Percentiles rank a stretch among this genome's conserved stretches.
phyloP scores from a whole-genome alignment of 2,329 filamentous ascomycete genomes.

The Venturia effusa region DNA sequence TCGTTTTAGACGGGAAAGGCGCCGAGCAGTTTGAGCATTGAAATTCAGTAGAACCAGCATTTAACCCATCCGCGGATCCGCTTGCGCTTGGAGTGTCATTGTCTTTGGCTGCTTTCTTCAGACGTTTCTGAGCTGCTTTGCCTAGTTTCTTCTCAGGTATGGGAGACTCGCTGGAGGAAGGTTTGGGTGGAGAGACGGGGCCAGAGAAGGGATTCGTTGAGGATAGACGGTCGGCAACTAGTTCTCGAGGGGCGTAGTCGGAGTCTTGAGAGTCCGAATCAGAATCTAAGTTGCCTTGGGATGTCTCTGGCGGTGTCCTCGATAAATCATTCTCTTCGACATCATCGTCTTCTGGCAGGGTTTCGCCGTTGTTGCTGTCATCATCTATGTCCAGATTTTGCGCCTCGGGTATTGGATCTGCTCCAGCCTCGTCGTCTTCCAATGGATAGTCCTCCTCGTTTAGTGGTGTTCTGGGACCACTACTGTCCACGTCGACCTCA shows the following conservation, averaged over 20 bases:
- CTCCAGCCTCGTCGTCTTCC: slow-evolving; percentile 17
- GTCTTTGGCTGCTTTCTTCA: slow-evolving; percentile 33
- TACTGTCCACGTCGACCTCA: slow-evolving; percentile 25
- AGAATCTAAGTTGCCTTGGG: not conserved
- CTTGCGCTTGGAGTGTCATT: slow-evolving; percentile 16
- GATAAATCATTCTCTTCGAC: not conserved
- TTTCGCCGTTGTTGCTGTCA: slow-evolving; percentile 11
- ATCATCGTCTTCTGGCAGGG: slow-evolving; percentile 9
- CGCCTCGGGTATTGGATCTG: slow-evolving; percentile 14
- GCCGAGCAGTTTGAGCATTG: slow-evolving; percentile 72
- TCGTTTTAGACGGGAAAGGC: slow-evolving; percentile 62
- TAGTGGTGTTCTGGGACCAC: slow-evolving; percentile 21
- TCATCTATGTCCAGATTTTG: slow-evolving; percentile 17
- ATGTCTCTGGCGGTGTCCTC: slow-evolving; percentile 5
- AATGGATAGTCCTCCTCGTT: slow-evolving; percentile 17
- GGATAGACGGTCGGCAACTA: slow-evolving; percentile 25
- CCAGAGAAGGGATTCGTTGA: slow-evolving; percentile 7
- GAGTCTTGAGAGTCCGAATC: slow-evolving; percentile 15
- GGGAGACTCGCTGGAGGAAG: slow-evolving; percentile 14
- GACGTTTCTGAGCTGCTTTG: slow-evolving; percentile 37
- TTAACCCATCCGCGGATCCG: not conserved
- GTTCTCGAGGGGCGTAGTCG: slow-evolving; percentile 26
- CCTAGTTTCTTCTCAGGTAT: slow-evolving; percentile 26
- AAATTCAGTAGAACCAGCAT: slow-evolving; percentile 32
- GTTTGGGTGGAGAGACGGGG: slow-evolving; percentile 9